phyloP scores from a whole-genome alignment of 2,329 filamentous ascomycete species.

The Nemania sp. region DNA sequence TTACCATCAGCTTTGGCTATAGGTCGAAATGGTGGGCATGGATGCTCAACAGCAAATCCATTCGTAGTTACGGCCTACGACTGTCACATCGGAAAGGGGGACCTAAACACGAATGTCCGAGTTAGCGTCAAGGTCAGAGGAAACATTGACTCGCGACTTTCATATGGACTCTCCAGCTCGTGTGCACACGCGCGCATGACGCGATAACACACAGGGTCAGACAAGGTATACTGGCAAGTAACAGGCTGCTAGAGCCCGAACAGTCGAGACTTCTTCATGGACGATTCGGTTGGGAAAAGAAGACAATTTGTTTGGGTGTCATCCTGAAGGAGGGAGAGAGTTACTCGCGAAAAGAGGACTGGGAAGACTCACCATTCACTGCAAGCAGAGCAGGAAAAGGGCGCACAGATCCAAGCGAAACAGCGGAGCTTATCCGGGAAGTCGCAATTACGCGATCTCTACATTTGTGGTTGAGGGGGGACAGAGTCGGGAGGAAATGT shows the following conservation, averaged over 20 bases:
- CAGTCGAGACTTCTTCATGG: constrained; percentile 76
- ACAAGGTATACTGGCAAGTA: constrained; percentile 91
- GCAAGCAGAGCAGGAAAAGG: not conserved
- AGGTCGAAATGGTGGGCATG: not conserved
- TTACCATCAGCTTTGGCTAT: constrained; percentile 1
- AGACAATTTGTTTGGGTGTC: constrained; percentile 72
- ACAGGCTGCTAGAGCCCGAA: constrained; percentile 71
- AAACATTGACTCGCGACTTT: not conserved
- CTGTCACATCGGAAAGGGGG: not conserved
- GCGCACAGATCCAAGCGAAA: not conserved
- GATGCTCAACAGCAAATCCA: not conserved
- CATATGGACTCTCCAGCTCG: constrained; percentile 12
- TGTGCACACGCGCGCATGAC: constrained; percentile 6
- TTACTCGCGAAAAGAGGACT: too few species aligned
- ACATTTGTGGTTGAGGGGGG: not conserved
- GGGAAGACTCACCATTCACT: constrained; percentile 18
- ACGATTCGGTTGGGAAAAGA: constrained; percentile 90
- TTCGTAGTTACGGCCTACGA: not conserved
- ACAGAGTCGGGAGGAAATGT: not conserved
- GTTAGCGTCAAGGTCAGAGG: constrained; percentile 5
- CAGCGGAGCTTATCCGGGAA: not conserved
- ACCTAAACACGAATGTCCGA: not conserved
- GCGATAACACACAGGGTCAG: constrained; percentile 56
- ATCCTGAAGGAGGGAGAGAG: constrained; percentile 61
- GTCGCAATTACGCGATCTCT: not conserved